Base-by-base conservation (phyloP, 805 yeast genomes). In the Cyberlindnera maritima region DNA sequence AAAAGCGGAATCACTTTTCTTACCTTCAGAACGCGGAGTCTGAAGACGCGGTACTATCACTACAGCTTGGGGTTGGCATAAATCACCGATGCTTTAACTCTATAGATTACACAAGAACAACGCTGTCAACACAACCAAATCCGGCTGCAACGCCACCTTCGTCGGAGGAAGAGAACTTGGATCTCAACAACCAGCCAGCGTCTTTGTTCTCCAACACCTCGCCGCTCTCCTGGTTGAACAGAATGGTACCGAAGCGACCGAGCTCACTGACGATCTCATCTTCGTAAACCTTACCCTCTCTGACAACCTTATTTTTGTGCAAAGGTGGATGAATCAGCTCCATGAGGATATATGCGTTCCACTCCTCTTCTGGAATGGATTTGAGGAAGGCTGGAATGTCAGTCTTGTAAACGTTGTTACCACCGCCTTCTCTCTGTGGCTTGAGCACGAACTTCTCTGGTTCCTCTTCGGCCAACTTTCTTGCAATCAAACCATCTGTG, bases 141-240 rank as follows among this genome's bases (percentile, higher is more conserved):
- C 99, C 99, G 14, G 99, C 99, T 19, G 98, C 98, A 29, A 94
- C 97, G 34, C 99, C 99, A 33, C 99, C 99, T 70, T 94, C 99
- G 66, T 94, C 83, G 44, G 96, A 85, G 3, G 85, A 71, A 54
- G 88, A 85, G 47, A 90, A 80, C 65, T 94, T 94, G 0, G 97
- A 86, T 68, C 99, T 81, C 56, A 94, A 70, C 54, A 94, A 72
- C 80, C 88, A 88, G 6, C 97, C 98, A 2, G 90, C 80, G 52
- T 77, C 77, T 35, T 79, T 79, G 64, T 94, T 94, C 45, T 69
- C 62, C 33, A 79, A 58, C 11, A 85, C 69, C 31, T 77, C 70
- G 3, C 86, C 84, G 1, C 75, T 63, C 10, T 71, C 61, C 50
- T 81, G 84, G 63, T 94, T 79, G 71, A 92, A 89, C 23, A 94